phyloP scores from a whole-genome alignment of 441 rosid species.

The Isatis lusitanica region DNA sequence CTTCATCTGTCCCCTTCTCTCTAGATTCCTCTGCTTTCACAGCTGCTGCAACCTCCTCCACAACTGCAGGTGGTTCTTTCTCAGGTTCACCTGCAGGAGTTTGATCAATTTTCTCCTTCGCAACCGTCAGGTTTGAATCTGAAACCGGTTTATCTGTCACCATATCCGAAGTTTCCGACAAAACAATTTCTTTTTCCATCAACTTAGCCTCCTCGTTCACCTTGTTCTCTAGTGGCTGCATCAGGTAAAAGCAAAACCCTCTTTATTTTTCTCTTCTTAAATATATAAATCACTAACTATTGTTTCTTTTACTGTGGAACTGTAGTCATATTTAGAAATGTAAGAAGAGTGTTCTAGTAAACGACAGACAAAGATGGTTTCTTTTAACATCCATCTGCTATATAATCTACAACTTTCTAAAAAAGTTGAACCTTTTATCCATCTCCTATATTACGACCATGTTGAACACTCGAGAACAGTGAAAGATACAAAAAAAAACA shows the following conservation, averaged over 20 bases:
- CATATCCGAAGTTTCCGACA: conserved; percentile 12
- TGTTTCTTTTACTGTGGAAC: conserved; percentile 1
- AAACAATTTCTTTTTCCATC: conserved; percentile 35
- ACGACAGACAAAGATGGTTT: background rate
- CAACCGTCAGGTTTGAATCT: conserved; percentile 6
- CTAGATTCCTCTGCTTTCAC: conserved; percentile 30
- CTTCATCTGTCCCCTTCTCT: conserved; percentile 13
- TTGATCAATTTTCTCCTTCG: conserved; percentile 17
- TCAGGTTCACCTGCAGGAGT: conserved; percentile 16
- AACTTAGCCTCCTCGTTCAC: conserved; percentile 29
- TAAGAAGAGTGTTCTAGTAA: conserved; percentile 14
- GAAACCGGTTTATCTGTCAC: conserved; percentile 10
- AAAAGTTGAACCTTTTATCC: background rate
- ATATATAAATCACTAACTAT: background rate
- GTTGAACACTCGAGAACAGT: background rate
- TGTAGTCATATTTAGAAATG: background rate
- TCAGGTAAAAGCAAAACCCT: conserved; percentile 21
- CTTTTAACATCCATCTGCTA: conserved; percentile 22
- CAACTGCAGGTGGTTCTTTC: conserved; percentile 19
- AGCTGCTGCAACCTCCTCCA: conserved; percentile 28
- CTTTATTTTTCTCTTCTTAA: background rate
- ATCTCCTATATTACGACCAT: background rate
- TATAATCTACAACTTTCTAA: conserved; percentile 11
- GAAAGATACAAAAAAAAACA: background rate
- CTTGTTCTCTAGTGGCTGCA: conserved; percentile 34